These are phyloP conservation scores for Hypoxylon intermedium DNA, from an alignment of 495 filamentous ascomycete species.

Conservation along the genomic window DNA sequence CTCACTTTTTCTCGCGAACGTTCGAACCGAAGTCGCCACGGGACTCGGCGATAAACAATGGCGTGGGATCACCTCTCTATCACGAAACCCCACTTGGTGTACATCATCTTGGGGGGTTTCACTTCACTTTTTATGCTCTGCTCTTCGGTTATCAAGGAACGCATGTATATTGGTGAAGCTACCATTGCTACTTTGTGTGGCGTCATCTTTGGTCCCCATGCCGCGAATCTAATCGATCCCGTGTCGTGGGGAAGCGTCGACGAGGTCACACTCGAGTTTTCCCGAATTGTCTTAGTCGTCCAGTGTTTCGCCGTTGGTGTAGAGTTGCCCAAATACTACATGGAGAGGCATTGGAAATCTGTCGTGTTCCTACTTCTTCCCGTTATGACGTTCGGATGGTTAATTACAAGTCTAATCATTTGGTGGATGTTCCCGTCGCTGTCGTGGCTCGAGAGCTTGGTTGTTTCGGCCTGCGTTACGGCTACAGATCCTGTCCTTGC, in stretches of 20 bases:
- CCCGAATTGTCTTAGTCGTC: constrained; percentile 94
- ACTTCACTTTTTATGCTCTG: constrained; percentile 98
- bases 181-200: constrained; percentile 96
- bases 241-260: constrained; percentile 88
- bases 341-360: constrained; percentile 97
- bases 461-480: constrained; percentile 90
- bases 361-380: constrained; percentile 87
- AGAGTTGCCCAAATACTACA: constrained; percentile 96
- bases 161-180: constrained; percentile 97
- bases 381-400: constrained; percentile 98
- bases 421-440: constrained; percentile 91
- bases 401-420: constrained; percentile 91
- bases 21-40: constrained; percentile 17
- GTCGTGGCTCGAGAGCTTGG: constrained; percentile 86
- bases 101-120: constrained; percentile 97
- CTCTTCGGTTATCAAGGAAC: constrained; percentile 97
- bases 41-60: constrained; percentile 61
- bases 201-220: constrained; percentile 96
- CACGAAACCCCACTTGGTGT: constrained; percentile 96
- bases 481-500: constrained; percentile 98
- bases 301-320: constrained; percentile 99
- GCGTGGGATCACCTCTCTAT: constrained; percentile 91
- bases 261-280: constrained; percentile 95
- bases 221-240: constrained; percentile 88
- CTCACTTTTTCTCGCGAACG: neutral